Percentiles rank a stretch among this genome's conserved stretches.
Evolutionary conservation across 2,329 filamentous ascomycete species (phyloP).

Genomic region (Sporothrix variecibatus): DNA sequence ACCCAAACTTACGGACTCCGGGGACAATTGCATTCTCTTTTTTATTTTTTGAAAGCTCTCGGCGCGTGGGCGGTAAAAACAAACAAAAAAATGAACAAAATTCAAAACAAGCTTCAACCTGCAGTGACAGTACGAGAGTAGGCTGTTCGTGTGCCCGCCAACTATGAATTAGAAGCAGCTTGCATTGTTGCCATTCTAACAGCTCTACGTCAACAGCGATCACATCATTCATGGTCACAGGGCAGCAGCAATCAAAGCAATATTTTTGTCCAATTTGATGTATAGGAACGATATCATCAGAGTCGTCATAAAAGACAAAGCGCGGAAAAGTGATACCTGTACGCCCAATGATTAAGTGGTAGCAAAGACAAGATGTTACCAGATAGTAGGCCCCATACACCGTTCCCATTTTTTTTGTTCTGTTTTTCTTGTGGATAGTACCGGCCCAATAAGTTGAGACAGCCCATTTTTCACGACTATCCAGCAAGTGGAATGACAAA

Average conservation of each 20-base stretch:
- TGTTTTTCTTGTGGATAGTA: background rate
- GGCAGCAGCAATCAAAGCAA: background rate
- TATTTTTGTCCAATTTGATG: constrained; percentile 11
- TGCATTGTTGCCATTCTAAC: background rate
- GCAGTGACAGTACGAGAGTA: background rate
- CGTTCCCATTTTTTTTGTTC: background rate
- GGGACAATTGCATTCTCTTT: constrained; percentile 25
- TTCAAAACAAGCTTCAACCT: constrained; percentile 25
- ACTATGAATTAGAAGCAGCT: background rate
- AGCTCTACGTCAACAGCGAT: background rate
- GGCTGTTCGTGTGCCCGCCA: background rate
- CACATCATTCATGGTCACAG: background rate
- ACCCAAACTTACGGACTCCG: constrained; percentile 20
- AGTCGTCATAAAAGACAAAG: background rate
- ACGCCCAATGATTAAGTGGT: background rate
- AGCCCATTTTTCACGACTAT: background rate
- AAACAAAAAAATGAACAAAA: constrained; percentile 22
- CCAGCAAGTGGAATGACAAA: background rate
- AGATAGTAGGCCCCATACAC: background rate
- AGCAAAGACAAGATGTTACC: background rate
- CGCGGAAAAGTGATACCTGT: background rate
- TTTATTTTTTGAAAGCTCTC: constrained; percentile 17
- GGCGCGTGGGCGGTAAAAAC: constrained; percentile 20
- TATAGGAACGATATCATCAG: constrained; percentile 7
- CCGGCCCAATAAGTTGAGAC: background rate